Evolutionary conservation across 2,329 filamentous ascomycete species (phyloP).

Genomic region (Alternaria brassicicola): DNA sequence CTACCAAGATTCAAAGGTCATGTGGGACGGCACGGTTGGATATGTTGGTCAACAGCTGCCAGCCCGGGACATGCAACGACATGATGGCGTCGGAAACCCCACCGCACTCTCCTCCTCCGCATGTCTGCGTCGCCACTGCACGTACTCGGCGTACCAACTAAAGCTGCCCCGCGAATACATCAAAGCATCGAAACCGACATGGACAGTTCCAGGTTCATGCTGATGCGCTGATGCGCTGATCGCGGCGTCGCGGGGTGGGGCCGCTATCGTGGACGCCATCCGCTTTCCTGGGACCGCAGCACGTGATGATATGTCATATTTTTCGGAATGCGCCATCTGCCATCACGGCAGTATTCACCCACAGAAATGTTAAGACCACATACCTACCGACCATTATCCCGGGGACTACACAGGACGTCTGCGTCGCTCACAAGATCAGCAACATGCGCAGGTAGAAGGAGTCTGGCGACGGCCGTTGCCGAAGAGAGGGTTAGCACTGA

Average conservation of each 20-base stretch:
- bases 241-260: constrained; percentile 8
- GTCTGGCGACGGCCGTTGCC: constrained; percentile 40
- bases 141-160: not conserved
- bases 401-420: constrained; percentile 30
- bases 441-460: constrained; percentile 31
- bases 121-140: not conserved
- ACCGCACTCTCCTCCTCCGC: not conserved
- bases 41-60: constrained; percentile 7
- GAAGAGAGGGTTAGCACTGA: constrained; percentile 42
- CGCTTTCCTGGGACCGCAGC: constrained; percentile 1
- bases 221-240: constrained; percentile 7
- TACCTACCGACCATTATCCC: constrained; percentile 38
- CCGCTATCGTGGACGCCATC: constrained; percentile 5
- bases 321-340: constrained; percentile 16
- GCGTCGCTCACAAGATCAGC: constrained; percentile 23
- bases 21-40: not conserved
- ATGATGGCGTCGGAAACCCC: constrained; percentile 15
- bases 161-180: not conserved
- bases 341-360: constrained; percentile 2
- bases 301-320: constrained; percentile 21
- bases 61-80: not conserved
- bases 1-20: not conserved
- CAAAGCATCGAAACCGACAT: not conserved
- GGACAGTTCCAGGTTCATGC: not conserved
- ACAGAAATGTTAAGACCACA: constrained; percentile 42